Percentiles rank a stretch among this genome's conserved stretches.
These are phyloP conservation scores for Fusarium musae DNA, from an alignment of 2,329 filamentous ascomycete species.

Conservation along the genomic window DNA sequence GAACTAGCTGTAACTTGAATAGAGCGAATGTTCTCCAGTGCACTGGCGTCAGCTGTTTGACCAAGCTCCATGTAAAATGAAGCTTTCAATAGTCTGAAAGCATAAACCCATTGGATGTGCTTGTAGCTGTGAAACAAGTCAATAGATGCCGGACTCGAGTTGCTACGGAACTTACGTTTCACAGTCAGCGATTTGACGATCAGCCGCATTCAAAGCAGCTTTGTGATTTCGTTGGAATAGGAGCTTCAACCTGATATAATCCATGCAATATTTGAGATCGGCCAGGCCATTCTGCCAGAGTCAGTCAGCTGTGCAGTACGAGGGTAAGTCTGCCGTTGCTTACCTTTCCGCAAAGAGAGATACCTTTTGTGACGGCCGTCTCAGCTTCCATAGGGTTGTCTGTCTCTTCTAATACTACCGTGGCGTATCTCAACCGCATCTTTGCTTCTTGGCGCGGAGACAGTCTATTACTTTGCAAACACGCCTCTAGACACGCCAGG, in stretches of 20 bases:
- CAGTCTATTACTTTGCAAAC: conserved; percentile 69
- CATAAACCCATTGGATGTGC: conserved; percentile 79
- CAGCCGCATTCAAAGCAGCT: conserved; percentile 77
- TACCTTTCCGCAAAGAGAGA: conserved; percentile 75
- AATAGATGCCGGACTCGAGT: conserved; percentile 2
- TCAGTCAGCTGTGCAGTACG: conserved; percentile 42
- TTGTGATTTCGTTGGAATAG: conserved; percentile 77
- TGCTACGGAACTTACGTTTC: conserved; percentile 62
- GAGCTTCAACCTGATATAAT: conserved; percentile 76
- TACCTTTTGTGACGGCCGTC: conserved; percentile 76
- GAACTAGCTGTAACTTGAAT: conserved; percentile 69
- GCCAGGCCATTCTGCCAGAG: conserved; percentile 51
- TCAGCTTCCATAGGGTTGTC: conserved; percentile 80
- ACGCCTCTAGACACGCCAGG: conserved; percentile 76
- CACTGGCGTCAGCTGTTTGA: conserved; percentile 68
- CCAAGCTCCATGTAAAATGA: conserved; percentile 73
- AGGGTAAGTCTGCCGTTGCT: conserved; percentile 27
- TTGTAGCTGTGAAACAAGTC: conserved; percentile 61
- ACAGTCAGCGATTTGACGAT: conserved; percentile 74
- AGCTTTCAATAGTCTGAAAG: conserved; percentile 78
- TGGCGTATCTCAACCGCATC: conserved; percentile 76
- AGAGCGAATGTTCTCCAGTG: conserved; percentile 75
- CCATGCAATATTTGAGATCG: conserved; percentile 81
- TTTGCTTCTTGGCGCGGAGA: conserved; percentile 75
- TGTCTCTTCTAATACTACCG: conserved; percentile 78